Evolutionary conservation across 1,284 basidiomycete species (phyloP).

Genomic region (Puccinia novopanici): DNA sequence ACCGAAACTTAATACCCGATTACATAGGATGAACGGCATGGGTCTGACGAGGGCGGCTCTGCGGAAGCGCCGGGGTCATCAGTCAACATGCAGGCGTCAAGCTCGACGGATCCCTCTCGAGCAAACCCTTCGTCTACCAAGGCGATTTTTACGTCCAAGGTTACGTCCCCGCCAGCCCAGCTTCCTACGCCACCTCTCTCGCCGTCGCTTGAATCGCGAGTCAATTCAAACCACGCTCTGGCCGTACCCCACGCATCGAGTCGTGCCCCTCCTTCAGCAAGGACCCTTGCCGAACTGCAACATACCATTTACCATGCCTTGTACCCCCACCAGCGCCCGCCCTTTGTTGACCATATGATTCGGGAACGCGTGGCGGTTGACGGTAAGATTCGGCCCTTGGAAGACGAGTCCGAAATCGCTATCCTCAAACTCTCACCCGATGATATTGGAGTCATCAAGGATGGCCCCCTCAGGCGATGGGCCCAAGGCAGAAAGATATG

Average conservation of each 20-base stretch:
- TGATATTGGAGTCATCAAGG: conserved; percentile 64
- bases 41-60: background rate
- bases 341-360: conserved; percentile 67
- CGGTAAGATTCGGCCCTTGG: conserved; percentile 76
- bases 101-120: background rate
- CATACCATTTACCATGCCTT: conserved; percentile 55
- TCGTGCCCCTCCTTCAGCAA: background rate
- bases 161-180: background rate
- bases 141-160: conserved; percentile 47
- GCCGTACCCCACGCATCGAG: background rate
- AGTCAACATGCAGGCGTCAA: background rate
- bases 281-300: conserved; percentile 50
- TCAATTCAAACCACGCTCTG: too few species aligned
- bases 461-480: conserved; percentile 58
- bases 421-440: conserved; percentile 69
- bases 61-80: background rate
- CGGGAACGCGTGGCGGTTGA: conserved; percentile 80
- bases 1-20: background rate
- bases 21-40: background rate
- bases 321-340: conserved; percentile 54
- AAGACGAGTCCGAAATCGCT: conserved; percentile 69
- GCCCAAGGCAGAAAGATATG: conserved; percentile 54
- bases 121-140: background rate
- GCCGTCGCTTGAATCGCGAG: background rate
- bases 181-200: conserved; percentile 6